A percentile compares a stretch with the other conserved stretches of the same genome.
Conservation (phyloP, 495 filamentous ascomycete species). For the Aspergillus sclerotioniger region DNA sequence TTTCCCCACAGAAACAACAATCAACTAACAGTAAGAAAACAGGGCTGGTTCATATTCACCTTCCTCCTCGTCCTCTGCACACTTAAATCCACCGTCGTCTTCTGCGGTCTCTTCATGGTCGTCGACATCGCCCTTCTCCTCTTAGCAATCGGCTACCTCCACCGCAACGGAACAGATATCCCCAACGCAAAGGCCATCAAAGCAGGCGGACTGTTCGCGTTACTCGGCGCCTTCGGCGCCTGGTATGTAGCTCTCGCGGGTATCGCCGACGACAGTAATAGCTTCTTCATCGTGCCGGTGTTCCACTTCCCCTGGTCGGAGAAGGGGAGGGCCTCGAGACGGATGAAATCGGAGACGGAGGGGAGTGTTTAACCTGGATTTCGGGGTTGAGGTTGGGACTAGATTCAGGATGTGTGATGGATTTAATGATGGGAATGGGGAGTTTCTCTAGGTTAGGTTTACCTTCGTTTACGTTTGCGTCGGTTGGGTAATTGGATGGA, state of each 20-base stretch:
- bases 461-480: too few species aligned
- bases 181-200: conserved; percentile 54
- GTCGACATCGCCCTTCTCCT: conserved; percentile 84
- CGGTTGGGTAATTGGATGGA: too few species aligned
- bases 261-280: conserved; percentile 74
- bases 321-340: conserved; percentile 58
- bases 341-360: not conserved
- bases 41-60: conserved; percentile 93
- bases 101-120: conserved; percentile 85
- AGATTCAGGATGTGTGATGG: too few species aligned
- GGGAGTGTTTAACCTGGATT: not conserved
- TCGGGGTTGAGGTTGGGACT: too few species aligned
- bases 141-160: conserved; percentile 65
- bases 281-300: conserved; percentile 87
- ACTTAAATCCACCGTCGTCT: conserved; percentile 83
- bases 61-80: conserved; percentile 76
- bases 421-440: too few species aligned
- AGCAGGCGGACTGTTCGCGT: conserved; percentile 77
- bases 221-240: conserved; percentile 78
- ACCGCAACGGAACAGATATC: conserved; percentile 33
- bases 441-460: too few species aligned
- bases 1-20: not conserved
- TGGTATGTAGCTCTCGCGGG: conserved; percentile 93
- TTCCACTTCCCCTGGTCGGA: conserved; percentile 92
- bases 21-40: not conserved